Base-by-base conservation (phyloP, 179 eudicot species). In the Corrigiola litoralis region DNA sequence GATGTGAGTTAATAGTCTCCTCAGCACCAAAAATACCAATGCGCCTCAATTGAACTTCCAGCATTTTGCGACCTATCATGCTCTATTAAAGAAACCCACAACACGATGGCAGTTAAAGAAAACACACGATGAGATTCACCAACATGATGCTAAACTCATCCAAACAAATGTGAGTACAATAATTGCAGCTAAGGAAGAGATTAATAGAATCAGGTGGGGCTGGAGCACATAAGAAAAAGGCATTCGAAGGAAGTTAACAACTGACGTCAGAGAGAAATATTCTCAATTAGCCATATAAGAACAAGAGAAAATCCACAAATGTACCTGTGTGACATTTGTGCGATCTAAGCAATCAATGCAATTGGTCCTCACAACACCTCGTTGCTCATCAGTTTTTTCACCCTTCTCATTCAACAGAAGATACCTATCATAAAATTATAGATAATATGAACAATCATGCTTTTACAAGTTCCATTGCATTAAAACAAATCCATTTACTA, bases 271-370 rank as follows among this genome's bases (percentile, higher is more conserved):
- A 33, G 20, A 20, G 5, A 36, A 36, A 37, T 13, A 6, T 68
- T 17, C 28, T 37, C 28, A 11, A 21, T 10, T 33, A 27, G 14
- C 6, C 41, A 47, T 47, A 49, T n/a, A 61, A 53, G 34, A 4
- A 33, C 58, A 20, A 21, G 42, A 41, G 37, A 38, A 63, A 24
- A 1, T 13, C 3, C 21, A 40, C n/a, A 45, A 58, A 33, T 38
- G 27, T 69, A 88, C 99, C 95, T 94, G 99, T 65, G 97, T 90
- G 53, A 90, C 99, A 82, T 94, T 94, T 68, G 99, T 94, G 34
- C 99, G 94, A 75, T 94, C 99, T 74, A 94, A 85, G 83, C 99
- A 94, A 69, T 94, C 99, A 77, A 94, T 76, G 67, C 99, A 94
- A 63, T 94, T 94, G 68, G 88, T 91, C 75, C 99, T 83, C 60